These are phyloP conservation scores for Penicillium samsonianum DNA, from an alignment of 495 filamentous ascomycete genomes.

Conservation along the genomic window DNA sequence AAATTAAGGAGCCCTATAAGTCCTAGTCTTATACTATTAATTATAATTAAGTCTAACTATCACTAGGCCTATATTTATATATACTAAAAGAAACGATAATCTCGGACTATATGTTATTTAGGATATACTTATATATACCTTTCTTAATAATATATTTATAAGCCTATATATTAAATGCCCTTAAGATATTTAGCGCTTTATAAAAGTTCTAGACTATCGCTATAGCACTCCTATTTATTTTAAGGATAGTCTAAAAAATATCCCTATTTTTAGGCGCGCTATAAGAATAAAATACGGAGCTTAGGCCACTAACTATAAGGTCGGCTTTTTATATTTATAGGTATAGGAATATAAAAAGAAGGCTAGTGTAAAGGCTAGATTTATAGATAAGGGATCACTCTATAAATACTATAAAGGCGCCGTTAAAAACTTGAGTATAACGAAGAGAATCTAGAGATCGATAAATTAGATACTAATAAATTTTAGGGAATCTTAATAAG, in stretches of 20 bases:
- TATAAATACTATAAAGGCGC: slow-evolving; percentile 33
- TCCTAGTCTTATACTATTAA: not conserved
- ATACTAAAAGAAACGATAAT: slow-evolving; percentile 31
- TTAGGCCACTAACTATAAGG: slow-evolving; percentile 16
- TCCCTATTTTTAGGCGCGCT: slow-evolving; percentile 12
- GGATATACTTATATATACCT: slow-evolving; percentile 19
- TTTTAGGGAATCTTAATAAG: slow-evolving; percentile 25
- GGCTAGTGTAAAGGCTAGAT: slow-evolving; percentile 18
- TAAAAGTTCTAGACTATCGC: slow-evolving; percentile 20
- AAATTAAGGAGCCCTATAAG: slow-evolving; percentile 25
- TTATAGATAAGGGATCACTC: slow-evolving; percentile 17
- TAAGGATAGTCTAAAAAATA: slow-evolving; percentile 21
- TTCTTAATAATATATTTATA: slow-evolving; percentile 22
- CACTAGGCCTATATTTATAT: slow-evolving; percentile 20
- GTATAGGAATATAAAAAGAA: slow-evolving; percentile 15
- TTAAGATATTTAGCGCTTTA: slow-evolving; percentile 24
- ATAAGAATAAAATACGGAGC: not conserved
- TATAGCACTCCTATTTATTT: slow-evolving; percentile 28
- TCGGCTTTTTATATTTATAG: slow-evolving; percentile 13
- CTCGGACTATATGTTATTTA: slow-evolving; percentile 29
- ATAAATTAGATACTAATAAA: slow-evolving; percentile 7
- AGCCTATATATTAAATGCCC: slow-evolving; percentile 24
- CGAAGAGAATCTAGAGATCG: no score
- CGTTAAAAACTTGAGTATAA: slow-evolving; percentile 20
- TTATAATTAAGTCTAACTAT: slow-evolving; percentile 7